phyloP scores from a whole-genome alignment of 257 asterid genomes.

The Prunella vulgaris region DNA sequence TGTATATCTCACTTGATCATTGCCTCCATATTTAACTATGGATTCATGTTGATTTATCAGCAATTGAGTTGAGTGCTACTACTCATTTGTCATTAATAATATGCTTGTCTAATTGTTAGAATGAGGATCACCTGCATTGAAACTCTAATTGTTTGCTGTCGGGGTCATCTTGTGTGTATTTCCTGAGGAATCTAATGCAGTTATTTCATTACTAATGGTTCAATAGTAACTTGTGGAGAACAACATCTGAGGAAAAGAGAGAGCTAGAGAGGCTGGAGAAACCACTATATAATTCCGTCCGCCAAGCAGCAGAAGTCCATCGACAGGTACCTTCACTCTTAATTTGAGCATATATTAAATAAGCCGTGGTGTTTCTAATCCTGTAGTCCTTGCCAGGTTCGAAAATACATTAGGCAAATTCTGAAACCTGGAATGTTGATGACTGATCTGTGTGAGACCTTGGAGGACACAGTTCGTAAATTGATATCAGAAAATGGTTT shows the following conservation, averaged over 20 bases:
- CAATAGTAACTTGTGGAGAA: slow-evolving; percentile 90
- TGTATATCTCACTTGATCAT: not conserved
- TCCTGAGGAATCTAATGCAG: slow-evolving; percentile 11
- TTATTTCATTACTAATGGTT: slow-evolving; percentile 19
- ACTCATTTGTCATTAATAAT: not conserved
- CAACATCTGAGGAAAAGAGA: slow-evolving; percentile 93
- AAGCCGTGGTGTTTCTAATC: not conserved
- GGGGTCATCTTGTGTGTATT: not conserved
- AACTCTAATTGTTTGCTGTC: not conserved
- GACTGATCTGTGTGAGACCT: slow-evolving; percentile 94
- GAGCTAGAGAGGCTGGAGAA: slow-evolving; percentile 88
- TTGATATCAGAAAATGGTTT: slow-evolving; percentile 93
- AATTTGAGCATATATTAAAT: slow-evolving; percentile 1
- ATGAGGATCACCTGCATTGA: not conserved
- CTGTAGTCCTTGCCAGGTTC: slow-evolving; percentile 52
- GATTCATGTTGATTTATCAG: not conserved
- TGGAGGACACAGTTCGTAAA: slow-evolving; percentile 89
- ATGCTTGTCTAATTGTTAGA: not conserved
- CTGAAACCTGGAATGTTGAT: slow-evolving; percentile 94
- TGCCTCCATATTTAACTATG: not conserved
- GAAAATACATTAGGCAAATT: slow-evolving; percentile 67
- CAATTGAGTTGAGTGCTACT: slow-evolving; percentile 10
- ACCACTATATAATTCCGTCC: slow-evolving; percentile 83
- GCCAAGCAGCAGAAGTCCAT: slow-evolving; percentile 99
- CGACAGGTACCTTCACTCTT: slow-evolving; percentile 68